Base-by-base conservation (phyloP, 208 protist genomes). In the Endotrypanum monterogeii region DNA sequence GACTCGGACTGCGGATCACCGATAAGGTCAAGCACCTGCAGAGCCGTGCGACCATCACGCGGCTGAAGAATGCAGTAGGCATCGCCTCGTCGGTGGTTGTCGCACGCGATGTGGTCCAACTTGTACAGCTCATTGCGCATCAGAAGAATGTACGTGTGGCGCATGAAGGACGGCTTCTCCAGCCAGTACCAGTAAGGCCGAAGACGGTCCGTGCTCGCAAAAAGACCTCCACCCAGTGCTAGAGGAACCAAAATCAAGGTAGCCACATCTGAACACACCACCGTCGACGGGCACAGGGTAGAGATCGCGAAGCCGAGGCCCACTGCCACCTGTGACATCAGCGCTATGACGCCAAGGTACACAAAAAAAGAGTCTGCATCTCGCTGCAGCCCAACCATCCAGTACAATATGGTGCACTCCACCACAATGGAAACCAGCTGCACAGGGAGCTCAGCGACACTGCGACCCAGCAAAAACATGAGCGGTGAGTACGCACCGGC, bases 141-240 rank as follows among this genome's bases (percentile, higher is more conserved):
- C 46, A 94, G 51, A 6, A 94, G 61, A 37, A 93, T 91, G 70
- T 82, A 92, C 14, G 78, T 78, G 35, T 96, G 82, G 23, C 91
- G 87, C 56, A 93, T 78, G 77, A 90, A 90, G 25, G 87, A 91
- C 12, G 70, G 83, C 73, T 94, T 93, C 77, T 96, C 85, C 51
- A 96, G 39, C 83, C 85, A 92, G 75, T 92, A 91, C 86, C 89
- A 96, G 81, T 96, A 93, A 30, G 88, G 89, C 4, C 83, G 84
- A 55, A 96, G 76, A 35, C 87, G 84, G 32, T 76, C 68, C 28
- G 87, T 91, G 69, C 71, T 92, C 23, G 89, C 91, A 46, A 87
- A 84, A 48, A 95, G 76, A 52, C 91, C 91, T 56, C 87, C 87
- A 3, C 78, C 91, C 46, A 94, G 65, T 11, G 76, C 65, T 63